Evolutionary conservation across 306 rosid species (phyloP).

Genomic region (Pachyrhizus erosus): DNA sequence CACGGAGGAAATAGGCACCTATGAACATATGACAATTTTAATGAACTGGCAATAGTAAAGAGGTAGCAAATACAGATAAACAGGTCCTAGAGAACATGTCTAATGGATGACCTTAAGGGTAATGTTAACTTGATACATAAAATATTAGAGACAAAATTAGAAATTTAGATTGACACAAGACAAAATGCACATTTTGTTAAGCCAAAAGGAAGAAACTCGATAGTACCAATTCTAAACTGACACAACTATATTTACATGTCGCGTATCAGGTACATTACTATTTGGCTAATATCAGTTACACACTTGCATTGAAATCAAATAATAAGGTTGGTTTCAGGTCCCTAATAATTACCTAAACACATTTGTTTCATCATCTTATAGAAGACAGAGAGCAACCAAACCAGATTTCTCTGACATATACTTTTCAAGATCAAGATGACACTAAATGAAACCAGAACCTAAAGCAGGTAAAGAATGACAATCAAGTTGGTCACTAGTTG

Average conservation of each 20-base stretch:
- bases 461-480: slow-evolving; percentile 19
- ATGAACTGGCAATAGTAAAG: slow-evolving; percentile 19
- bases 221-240: not conserved
- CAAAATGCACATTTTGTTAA: not conserved
- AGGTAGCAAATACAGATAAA: slow-evolving; percentile 14
- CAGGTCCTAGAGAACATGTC: slow-evolving; percentile 1
- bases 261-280: not conserved
- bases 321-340: slow-evolving; percentile 4
- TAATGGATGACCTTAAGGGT: not conserved
- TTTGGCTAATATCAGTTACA: not conserved
- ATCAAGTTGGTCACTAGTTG: slow-evolving; percentile 15
- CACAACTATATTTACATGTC: not conserved
- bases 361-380: not conserved
- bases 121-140: not conserved
- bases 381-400: not conserved
- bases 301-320: not conserved
- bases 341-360: slow-evolving; percentile 23
- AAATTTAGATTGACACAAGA: not conserved
- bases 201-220: slow-evolving; percentile 25
- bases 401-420: not conserved
- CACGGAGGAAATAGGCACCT: slow-evolving; percentile 82
- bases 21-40: slow-evolving; percentile 24
- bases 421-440: slow-evolving; percentile 17
- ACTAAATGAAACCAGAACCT: slow-evolving; percentile 17
- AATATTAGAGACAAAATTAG: slow-evolving; percentile 10